phyloP scores from a whole-genome alignment of 306 rosid genomes.

The Dalbergia cultrata region DNA sequence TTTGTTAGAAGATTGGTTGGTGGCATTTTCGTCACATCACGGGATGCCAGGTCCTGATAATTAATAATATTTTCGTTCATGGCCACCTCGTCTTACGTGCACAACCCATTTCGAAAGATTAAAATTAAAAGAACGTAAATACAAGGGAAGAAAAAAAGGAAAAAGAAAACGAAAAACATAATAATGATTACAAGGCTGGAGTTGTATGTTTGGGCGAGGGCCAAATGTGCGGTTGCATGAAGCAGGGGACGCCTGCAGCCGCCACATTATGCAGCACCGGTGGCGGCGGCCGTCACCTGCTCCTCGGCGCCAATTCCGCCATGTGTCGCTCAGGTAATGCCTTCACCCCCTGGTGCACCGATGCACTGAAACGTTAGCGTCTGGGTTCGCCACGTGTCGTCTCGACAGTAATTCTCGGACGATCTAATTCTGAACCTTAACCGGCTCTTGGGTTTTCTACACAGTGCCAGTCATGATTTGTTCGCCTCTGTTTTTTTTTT shows the following conservation, averaged over 20 bases:
- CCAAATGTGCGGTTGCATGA: constrained; percentile 55
- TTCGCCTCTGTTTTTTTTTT: neutral
- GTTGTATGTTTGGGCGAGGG: neutral
- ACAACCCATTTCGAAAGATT: neutral
- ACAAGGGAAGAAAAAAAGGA: neutral
- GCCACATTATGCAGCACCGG: constrained; percentile 23
- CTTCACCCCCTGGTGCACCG: neutral
- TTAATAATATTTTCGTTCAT: neutral
- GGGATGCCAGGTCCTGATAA: neutral
- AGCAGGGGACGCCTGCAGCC: constrained; percentile 4
- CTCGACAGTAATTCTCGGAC: neutral
- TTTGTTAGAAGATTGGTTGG: neutral
- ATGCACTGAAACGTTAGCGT: neutral
- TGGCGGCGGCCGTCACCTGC: constrained; percentile 4
- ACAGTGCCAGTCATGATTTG: neutral
- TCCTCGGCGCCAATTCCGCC: neutral
- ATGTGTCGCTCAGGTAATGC: neutral
- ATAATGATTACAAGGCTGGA: neutral
- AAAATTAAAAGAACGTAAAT: neutral
- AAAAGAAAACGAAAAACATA: neutral
- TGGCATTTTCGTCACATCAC: constrained; percentile 12
- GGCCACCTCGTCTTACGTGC: neutral
- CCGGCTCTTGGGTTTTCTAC: neutral
- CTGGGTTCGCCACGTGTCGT: neutral
- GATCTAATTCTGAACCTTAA: neutral